Evolutionary conservation across 2,329 filamentous ascomycete genomes (phyloP).

Genomic region (Lizonia empirigonia): DNA sequence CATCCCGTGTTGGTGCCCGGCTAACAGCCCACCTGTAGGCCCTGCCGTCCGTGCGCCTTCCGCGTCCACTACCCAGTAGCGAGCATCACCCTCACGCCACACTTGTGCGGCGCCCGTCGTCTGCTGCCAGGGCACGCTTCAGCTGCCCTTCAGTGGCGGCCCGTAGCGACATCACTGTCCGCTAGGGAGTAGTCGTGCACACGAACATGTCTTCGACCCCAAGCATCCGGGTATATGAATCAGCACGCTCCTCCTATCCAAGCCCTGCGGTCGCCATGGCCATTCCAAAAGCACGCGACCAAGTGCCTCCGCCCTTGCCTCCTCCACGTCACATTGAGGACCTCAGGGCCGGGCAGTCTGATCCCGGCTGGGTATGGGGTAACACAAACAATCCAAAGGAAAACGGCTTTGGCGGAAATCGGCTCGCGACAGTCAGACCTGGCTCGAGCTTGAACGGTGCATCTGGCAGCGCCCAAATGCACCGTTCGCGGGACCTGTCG

Average conservation of each 20-base stretch:
- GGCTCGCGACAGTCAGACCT: constrained; percentile 53
- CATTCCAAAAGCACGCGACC: constrained; percentile 63
- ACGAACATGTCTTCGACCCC: constrained; percentile 46
- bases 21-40: constrained; percentile 22
- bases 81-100: constrained; percentile 27
- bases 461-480: constrained; percentile 24
- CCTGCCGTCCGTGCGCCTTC: constrained; percentile 22
- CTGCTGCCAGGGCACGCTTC: constrained; percentile 37
- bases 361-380: constrained; percentile 67
- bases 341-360: constrained; percentile 61
- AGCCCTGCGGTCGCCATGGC: constrained; percentile 60
- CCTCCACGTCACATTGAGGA: constrained; percentile 65
- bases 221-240: constrained; percentile 52
- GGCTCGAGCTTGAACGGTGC: constrained; percentile 55
- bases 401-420: constrained; percentile 54
- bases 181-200: constrained; percentile 17
- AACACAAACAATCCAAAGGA: constrained; percentile 62
- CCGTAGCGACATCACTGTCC: constrained; percentile 27
- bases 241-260: constrained; percentile 47
- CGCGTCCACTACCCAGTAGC: constrained; percentile 26
- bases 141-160: constrained; percentile 44
- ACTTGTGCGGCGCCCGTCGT: constrained; percentile 31
- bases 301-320: constrained; percentile 67
- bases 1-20: constrained; percentile 24
- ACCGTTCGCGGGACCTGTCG: constrained; percentile 33